Base-by-base conservation (phyloP, 495 filamentous ascomycete genomes). In the Lophiostoma macrostomum region DNA sequence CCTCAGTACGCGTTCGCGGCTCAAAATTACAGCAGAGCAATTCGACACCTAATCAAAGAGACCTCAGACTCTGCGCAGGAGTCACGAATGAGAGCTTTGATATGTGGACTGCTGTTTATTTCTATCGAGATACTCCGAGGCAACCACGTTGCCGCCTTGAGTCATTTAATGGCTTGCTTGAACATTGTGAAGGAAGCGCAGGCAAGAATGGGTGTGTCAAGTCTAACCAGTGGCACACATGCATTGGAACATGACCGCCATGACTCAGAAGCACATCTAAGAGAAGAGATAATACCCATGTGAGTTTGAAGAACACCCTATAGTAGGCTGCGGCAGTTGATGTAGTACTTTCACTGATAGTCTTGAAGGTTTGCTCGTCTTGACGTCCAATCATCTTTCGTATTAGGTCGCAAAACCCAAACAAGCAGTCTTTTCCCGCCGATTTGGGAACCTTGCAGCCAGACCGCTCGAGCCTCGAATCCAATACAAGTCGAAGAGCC, bases 41-140 rank as follows among this genome's bases (percentile, higher is more conserved):
- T 60, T 3, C 24, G 30, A 20, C 29, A 49, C 16, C 50, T 59
- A 11, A 52, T 47, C 20, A 60, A 49, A 23, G 49, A 60, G 22
- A 43, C 50, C 1, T 42, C 49, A 22, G 19, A 49, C 13, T 41
- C 53, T 24, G 44, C 43, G 0, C 49, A 53, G 10, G 49, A 53
- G 31, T 42, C 41, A 14, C 32, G 37, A 16, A 23, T 53, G 23
- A 30, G 18, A 20, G 56, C 50, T 43, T 44, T 60, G 12, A 60
- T 50, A 12, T 60, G 56, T 31, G 56, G 56, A 11, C 36, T 60
- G 5, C 43, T 60, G 7, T 60, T 60, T 29, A 53, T 53, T 27
- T 43, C 42, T 4, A 47, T 60, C 20, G 56, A 60, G 30, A 34
- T 60, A 12, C 16, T 60, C 18, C 30, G 50, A 42, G 56, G 56